Conservation (phyloP, 106 monocot species). For the Dendrobium huoshanense region DNA sequence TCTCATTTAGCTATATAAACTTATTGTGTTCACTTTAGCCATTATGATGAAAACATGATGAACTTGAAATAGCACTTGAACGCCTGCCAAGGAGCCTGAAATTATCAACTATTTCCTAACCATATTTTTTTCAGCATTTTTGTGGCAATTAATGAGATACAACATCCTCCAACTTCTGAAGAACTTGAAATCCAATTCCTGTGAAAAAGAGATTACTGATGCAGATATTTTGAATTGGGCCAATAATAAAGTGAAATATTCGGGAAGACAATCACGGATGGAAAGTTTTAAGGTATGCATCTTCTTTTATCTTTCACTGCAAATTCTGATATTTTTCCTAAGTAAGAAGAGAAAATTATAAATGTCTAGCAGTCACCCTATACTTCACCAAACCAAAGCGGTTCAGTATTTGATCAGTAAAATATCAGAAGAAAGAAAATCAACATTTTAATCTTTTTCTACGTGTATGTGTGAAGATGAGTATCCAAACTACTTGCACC, state of each 20-base stretch:
- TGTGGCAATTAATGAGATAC: conserved; percentile 69
- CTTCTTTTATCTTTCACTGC: neutral
- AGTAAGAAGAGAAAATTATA: neutral
- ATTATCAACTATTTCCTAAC: neutral
- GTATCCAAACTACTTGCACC: neutral
- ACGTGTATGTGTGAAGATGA: too few species aligned
- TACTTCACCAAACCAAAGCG: neutral
- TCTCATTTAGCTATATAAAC: neutral
- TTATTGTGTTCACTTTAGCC: neutral
- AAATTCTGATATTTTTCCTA: neutral
- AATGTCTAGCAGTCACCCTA: neutral
- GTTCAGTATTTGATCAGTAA: neutral
- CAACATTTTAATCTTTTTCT: too few species aligned
- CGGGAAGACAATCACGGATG: conserved; percentile 36
- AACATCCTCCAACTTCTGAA: conserved; percentile 65
- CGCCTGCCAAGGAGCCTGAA: neutral
- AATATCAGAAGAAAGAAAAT: neutral
- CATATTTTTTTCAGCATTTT: conserved; percentile 31
- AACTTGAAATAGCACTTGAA: neutral
- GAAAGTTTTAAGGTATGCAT: conserved; percentile 46
- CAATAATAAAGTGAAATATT: conserved; percentile 48
- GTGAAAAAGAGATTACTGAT: conserved; percentile 53
- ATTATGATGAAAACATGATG: neutral
- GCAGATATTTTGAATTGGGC: conserved; percentile 60
- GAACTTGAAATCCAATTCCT: conserved; percentile 47